Conservation (phyloP, 352 stramenopile species). For the Phytopythium delawarense region DNA sequence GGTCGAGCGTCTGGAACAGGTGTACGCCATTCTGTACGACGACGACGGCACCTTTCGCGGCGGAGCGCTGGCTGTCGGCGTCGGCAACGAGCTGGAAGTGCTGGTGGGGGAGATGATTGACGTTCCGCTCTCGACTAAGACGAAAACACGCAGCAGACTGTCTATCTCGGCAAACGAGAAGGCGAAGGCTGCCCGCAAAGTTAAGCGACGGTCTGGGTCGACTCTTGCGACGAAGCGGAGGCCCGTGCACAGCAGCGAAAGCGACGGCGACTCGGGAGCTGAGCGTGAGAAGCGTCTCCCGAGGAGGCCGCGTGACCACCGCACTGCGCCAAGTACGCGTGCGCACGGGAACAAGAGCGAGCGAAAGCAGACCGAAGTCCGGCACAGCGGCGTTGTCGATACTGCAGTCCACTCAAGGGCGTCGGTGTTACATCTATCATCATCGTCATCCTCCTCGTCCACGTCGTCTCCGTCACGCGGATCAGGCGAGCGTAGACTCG, state of each 20-base stretch:
- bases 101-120: neutral
- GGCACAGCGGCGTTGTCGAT: slow-evolving; percentile 6
- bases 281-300: neutral
- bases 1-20: slow-evolving; percentile 50
- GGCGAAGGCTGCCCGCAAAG: neutral
- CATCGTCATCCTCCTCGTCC: neutral
- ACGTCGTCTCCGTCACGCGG: slow-evolving; percentile 6
- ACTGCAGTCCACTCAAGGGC: neutral
- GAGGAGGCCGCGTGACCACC: neutral
- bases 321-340: neutral
- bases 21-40: slow-evolving; percentile 53
- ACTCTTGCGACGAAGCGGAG: neutral
- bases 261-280: neutral
- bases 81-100: neutral
- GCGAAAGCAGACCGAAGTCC: slow-evolving; percentile 6
- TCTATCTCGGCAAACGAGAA: neutral
- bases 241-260: neutral
- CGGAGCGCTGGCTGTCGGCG: neutral
- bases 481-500: slow-evolving; percentile 10
- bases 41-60: slow-evolving; percentile 13
- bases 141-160: neutral
- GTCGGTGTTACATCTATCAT: neutral
- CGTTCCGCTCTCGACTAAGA: neutral
- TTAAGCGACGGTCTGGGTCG: neutral
- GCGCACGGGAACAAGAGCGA: neutral